Evolutionary conservation across 2,329 filamentous ascomycete species (phyloP).

Genomic region (Curvularia eragrostidis): DNA sequence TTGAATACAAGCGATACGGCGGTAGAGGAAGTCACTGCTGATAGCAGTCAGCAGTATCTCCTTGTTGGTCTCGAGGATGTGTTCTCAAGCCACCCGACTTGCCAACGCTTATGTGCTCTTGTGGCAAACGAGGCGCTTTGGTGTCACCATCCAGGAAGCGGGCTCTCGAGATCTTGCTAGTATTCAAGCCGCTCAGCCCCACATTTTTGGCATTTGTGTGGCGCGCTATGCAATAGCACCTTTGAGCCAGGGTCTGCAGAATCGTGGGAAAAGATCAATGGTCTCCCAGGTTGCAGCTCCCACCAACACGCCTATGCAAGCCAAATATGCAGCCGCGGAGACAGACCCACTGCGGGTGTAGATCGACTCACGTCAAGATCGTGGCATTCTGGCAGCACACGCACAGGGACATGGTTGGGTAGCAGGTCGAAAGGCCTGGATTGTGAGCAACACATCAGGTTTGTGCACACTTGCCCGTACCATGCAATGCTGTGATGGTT

Average conservation of each 20-base stretch:
- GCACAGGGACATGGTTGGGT: slow-evolving; percentile 21
- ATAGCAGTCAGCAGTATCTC: background rate
- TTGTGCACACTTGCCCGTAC: slow-evolving; percentile 32
- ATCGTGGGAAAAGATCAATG: slow-evolving; percentile 5
- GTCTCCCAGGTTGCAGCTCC: background rate
- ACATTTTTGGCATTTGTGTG: slow-evolving; percentile 2
- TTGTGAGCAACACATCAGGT: slow-evolving; percentile 36
- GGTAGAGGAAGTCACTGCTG: background rate
- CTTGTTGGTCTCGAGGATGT: background rate
- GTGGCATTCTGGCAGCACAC: slow-evolving; percentile 26
- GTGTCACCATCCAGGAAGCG: slow-evolving; percentile 17
- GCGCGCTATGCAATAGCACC: slow-evolving; percentile 11
- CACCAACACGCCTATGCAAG: slow-evolving; percentile 32
- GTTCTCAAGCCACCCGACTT: background rate
- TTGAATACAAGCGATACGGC: background rate
- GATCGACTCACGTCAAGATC: slow-evolving; percentile 3
- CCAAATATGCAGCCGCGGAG: slow-evolving; percentile 34
- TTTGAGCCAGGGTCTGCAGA: slow-evolving; percentile 15
- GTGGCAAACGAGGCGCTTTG: slow-evolving; percentile 26
- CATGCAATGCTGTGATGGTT: slow-evolving; percentile 35
- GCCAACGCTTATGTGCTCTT: slow-evolving; percentile 4
- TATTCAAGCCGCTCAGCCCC: slow-evolving; percentile 22
- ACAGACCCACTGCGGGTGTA: slow-evolving; percentile 9
- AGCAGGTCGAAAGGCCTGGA: slow-evolving; percentile 36
- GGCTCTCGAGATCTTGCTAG: slow-evolving; percentile 2